Evolutionary conservation across 208 protist genomes (phyloP), one percentile per base, ranked within the genome.

Genomic region (Acanthamoeba rhysodes): DNA sequence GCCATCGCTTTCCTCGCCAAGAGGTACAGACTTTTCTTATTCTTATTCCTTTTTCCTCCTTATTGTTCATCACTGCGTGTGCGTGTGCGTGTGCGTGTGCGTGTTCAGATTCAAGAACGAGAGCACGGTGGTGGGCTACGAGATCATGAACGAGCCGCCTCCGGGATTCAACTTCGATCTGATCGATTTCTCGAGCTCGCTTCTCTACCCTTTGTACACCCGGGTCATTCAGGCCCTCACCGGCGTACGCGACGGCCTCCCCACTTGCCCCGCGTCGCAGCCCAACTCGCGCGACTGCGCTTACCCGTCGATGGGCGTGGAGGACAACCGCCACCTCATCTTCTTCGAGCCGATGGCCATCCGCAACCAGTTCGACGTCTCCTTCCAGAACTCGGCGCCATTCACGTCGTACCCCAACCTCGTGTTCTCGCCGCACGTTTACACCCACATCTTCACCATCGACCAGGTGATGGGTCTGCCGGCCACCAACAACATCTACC

Each of bases 321-420:
- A 84, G 20, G 74, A 84, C 74, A 84, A 8, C 14, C 14, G 55
- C 2, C 74, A 84, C 74, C 4, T 84, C 41, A 16, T 84, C 74
- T 84, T 84, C 74, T 84, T 84, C 74, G 74, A 84, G 45, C 74
- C 74, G 22, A 84, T 84, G 74, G 74, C 74, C 34, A 55, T 84
- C 74, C 74, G 74, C 29, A 84, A 84, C 10, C 10, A 18, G 41
- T 84, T 84, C 8, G 74, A 84, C 45, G 10, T 84, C 74, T 84
- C 74, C 41, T 24, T 84, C 37, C 74, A 84, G 74, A n/a, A 55
- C 74, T 84, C 74, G 34, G 74, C 12, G 18, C 41, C 41, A 12
- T 84, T 84, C 41, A 57, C 74, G 22, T 34, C 74, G 22, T 84
- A 84, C 74, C 37, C 74, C 41, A 57, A 84, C 74, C 24, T 84